phyloP scores from a whole-genome alignment of 495 filamentous ascomycete species.

The Pyrenula massariospora region DNA sequence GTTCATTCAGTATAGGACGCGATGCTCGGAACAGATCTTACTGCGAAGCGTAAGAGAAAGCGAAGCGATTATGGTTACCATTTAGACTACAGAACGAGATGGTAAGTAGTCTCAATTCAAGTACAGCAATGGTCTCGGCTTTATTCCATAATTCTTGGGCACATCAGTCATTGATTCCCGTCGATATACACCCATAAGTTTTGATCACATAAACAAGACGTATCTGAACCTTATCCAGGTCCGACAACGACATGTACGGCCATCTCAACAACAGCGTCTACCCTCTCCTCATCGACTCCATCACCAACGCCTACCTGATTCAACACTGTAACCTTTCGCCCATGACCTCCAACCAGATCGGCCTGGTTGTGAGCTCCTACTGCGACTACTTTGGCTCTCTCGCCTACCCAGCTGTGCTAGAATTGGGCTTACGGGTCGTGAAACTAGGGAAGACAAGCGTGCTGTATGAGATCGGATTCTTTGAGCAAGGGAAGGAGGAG shows the following conservation, averaged over 20 bases:
- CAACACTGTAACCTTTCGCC: slow-evolving; percentile 66
- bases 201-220: too few species aligned
- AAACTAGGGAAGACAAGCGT: slow-evolving; percentile 79
- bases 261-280: slow-evolving; percentile 82
- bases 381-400: slow-evolving; percentile 78
- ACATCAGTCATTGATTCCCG: too few species aligned
- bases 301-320: slow-evolving; percentile 85
- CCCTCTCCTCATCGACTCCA: slow-evolving; percentile 71
- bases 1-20: too few species aligned
- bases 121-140: not conserved
- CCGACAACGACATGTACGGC: slow-evolving; percentile 93
- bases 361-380: slow-evolving; percentile 71
- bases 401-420: slow-evolving; percentile 70
- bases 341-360: slow-evolving; percentile 52
- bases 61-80: slow-evolving; percentile 68
- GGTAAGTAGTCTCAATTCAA: slow-evolving; percentile 35
- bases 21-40: slow-evolving; percentile 22
- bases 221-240: slow-evolving; percentile 35
- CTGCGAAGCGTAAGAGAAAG: slow-evolving; percentile 47
- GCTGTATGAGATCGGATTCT: slow-evolving; percentile 86
- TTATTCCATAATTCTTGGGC: too few species aligned
- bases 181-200: too few species aligned
- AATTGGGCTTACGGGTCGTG: slow-evolving; percentile 71
- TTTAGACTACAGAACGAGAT: slow-evolving; percentile 79
- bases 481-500: slow-evolving; percentile 59